phyloP scores from a whole-genome alignment of 2,329 filamentous ascomycete genomes.

The Hypoxylon sp. region DNA sequence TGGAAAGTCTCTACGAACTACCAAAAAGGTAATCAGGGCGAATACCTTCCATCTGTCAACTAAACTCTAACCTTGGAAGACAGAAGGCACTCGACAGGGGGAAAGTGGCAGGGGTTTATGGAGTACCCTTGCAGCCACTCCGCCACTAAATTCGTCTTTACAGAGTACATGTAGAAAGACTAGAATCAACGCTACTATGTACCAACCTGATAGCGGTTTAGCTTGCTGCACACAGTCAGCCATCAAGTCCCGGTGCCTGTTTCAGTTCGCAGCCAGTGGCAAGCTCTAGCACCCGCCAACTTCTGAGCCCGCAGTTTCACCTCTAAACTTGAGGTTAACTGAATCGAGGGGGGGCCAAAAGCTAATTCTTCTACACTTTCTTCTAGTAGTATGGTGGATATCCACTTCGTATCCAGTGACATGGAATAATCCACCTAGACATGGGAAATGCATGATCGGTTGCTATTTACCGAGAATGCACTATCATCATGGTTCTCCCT shows the following conservation, averaged over 20 bases:
- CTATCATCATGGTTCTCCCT: constrained; percentile 31
- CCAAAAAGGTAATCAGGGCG: constrained; percentile 1
- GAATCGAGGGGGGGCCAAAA: not conserved
- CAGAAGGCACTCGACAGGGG: constrained; percentile 1
- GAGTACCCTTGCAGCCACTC: constrained; percentile 15
- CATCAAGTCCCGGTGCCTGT: constrained; percentile 22
- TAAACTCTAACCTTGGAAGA: constrained; percentile 21
- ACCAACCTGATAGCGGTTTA: constrained; percentile 16
- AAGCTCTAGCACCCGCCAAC: constrained; percentile 17
- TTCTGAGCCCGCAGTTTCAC: constrained; percentile 29
- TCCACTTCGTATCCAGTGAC: constrained; percentile 14
- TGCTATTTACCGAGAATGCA: constrained; percentile 34
- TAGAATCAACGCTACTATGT: constrained; percentile 6
- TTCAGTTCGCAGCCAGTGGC: constrained; percentile 34
- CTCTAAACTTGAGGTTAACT: not conserved
- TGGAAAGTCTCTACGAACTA: constrained; percentile 1
- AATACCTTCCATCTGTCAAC: constrained; percentile 26
- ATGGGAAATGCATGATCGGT: constrained; percentile 24
- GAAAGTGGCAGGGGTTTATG: constrained; percentile 15
- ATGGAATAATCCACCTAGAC: constrained; percentile 17
- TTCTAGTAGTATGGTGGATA: constrained; percentile 10
- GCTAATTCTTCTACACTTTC: constrained; percentile 7
- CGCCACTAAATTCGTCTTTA: constrained; percentile 4
- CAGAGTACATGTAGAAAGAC: constrained; percentile 1
- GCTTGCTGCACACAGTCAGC: constrained; percentile 3